Percentiles rank a stretch among this genome's conserved stretches.
Conservation (phyloP, 495 filamentous ascomycete species). For the Sordaria brevicollis region DNA sequence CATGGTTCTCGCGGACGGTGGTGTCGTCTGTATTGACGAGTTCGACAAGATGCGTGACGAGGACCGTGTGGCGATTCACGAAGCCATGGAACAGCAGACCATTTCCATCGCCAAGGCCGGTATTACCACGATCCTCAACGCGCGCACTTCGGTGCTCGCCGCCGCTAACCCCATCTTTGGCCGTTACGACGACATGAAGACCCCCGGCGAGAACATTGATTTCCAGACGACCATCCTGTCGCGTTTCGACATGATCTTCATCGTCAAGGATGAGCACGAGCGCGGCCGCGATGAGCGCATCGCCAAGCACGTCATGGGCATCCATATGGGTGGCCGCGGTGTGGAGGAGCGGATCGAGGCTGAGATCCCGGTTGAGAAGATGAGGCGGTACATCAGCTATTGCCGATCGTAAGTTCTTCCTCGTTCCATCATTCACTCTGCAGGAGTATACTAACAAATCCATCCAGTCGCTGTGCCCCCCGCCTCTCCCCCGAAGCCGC, state of each 20-base stretch:
- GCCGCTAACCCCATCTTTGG: slow-evolving; percentile 98
- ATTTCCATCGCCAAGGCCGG: slow-evolving; percentile 99
- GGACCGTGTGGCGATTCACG: slow-evolving; percentile 96
- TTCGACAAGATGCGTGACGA: slow-evolving; percentile 99
- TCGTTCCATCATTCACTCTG: not conserved
- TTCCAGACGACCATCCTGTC: slow-evolving; percentile 99
- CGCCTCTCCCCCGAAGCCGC: slow-evolving; percentile 86
- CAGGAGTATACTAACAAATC: slow-evolving; percentile 21
- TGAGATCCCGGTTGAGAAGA: slow-evolving; percentile 87
- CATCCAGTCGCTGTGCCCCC: slow-evolving; percentile 71
- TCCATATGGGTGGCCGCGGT: slow-evolving; percentile 87
- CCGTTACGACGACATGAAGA: slow-evolving; percentile 95
- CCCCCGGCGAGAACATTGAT: slow-evolving; percentile 97
- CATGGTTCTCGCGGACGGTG: slow-evolving; percentile 96
- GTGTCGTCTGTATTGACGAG: slow-evolving; percentile 98
- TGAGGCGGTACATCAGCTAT: slow-evolving; percentile 97
- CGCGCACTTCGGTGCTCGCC: slow-evolving; percentile 86
- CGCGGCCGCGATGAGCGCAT: slow-evolving; percentile 84
- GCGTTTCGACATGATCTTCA: slow-evolving; percentile 99
- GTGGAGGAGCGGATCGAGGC: slow-evolving; percentile 74
- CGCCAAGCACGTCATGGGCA: slow-evolving; percentile 93
- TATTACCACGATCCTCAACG: slow-evolving; percentile 97
- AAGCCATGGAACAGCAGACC: slow-evolving; percentile 99
- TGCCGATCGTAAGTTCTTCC: slow-evolving; percentile 68
- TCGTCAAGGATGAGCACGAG: slow-evolving; percentile 93